These are phyloP conservation scores for Hanseniaspora occidentalis DNA, from an alignment of 805 yeast genomes.

Conservation along the genomic window DNA sequence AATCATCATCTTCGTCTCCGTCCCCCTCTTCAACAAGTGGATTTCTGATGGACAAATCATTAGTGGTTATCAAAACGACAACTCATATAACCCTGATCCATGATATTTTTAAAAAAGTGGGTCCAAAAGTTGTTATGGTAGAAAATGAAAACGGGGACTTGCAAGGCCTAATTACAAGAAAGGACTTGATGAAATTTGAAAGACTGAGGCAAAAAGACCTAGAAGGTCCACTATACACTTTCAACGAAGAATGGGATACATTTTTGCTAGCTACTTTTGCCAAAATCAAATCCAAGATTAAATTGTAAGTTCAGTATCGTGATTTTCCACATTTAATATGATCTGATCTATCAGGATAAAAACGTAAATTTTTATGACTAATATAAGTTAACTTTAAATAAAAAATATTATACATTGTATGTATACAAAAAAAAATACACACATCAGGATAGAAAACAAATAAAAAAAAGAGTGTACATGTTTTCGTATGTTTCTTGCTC, in stretches of 20 bases:
- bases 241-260: conserved; percentile 15
- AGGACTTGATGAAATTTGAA: conserved; percentile 65
- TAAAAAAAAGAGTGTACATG: no score
- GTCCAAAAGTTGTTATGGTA: conserved; percentile 56
- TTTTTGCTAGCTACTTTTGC: conserved; percentile 14
- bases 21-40: conserved; percentile 22
- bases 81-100: conserved; percentile 49
- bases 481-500: no score
- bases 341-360: no score
- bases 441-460: background rate
- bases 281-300: background rate
- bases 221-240: conserved; percentile 18
- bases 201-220: conserved; percentile 19
- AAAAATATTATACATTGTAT: no score
- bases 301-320: no score
- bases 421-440: background rate
- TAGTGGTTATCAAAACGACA: conserved; percentile 42
- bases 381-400: no score
- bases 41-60: conserved; percentile 37
- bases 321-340: no score
- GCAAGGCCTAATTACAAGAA: conserved; percentile 71
- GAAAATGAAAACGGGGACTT: conserved; percentile 50
- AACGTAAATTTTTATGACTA: no score
- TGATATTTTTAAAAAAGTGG: conserved; percentile 62
- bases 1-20: no score